Percentiles rank a stretch among this genome's conserved stretches.
Conservation (phyloP, 169 alveolate genomes). For the Perkinsus marinus region DNA sequence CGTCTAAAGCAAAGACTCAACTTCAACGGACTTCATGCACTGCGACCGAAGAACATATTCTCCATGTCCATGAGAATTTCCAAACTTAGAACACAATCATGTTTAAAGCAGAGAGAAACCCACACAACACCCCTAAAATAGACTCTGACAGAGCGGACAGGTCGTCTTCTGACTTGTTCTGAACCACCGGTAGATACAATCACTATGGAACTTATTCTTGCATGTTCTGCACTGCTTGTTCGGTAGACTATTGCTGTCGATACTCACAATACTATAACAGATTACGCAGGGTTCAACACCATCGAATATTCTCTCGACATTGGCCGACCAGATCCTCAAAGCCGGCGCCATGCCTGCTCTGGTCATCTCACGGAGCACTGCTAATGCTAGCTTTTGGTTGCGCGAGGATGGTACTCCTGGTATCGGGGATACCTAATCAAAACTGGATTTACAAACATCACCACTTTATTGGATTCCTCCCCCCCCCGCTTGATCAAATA, state of each 20-base stretch:
- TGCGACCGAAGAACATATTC: no score
- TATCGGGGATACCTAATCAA: background rate
- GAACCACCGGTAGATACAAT: constrained; percentile 51
- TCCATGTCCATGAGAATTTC: no score
- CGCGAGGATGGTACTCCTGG: background rate
- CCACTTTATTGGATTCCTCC: no score
- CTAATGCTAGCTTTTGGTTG: background rate
- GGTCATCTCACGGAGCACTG: background rate
- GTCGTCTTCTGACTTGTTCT: constrained; percentile 41
- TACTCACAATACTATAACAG: constrained; percentile 21
- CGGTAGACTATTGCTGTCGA: constrained; percentile 17
- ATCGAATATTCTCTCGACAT: background rate
- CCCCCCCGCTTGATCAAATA: no score
- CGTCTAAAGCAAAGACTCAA: no score
- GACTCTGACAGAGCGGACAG: constrained; percentile 40
- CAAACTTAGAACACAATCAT: no score
- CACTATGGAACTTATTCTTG: constrained; percentile 23
- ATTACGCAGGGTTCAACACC: constrained; percentile 24
- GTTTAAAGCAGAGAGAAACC: no score
- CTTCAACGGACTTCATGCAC: no score
- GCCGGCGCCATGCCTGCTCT: background rate
- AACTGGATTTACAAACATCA: background rate
- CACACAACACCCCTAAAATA: background rate
- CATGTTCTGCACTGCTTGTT: constrained; percentile 22
- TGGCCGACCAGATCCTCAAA: background rate